Base-by-base conservation (phyloP, 1,284 basidiomycete species). In the Leccinum variabile region DNA sequence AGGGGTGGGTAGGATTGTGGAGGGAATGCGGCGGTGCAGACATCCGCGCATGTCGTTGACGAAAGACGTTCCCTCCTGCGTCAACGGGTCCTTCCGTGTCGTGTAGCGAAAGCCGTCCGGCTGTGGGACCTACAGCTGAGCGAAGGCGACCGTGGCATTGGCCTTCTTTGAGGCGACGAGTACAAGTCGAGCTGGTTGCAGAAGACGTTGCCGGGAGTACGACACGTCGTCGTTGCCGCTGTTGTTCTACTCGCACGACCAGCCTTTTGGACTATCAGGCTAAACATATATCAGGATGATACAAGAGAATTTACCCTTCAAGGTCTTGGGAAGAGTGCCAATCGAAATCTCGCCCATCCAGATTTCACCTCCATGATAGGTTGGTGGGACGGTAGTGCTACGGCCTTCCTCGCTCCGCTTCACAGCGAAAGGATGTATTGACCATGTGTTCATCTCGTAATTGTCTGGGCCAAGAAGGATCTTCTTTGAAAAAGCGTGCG, bases 141-240 rank as follows among this genome's bases (percentile, higher is more conserved):
- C 75, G 2, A 80, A 75, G 5, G 84, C 82, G 9, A 81, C 67
- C 16, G 82, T 84, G 3, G 86, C 82, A 70, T 80, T 79, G 55
- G 73, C 75, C 62, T 70, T 79, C 77, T 81, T 84, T 62, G 87
- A 80, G 86, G 84, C 3, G 85, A 81, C 8, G 87, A 86, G 72
- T 86, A 88, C 37, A 56, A 87, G 80, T 65, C 87, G 85, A 56
- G 86, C 85, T 60, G 88, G 87, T 53, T 87, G 82, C 46, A 86
- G 87, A 64, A 90, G 84, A 66, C 78, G 72, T 74, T 89, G 86
- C 33, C 89, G 81, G 70, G 88, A 79, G 75, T 75, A 88, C 76
- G 82, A 82, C 80, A 85, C 68, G 8, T 61, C 44, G 65, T 62
- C 56, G 65, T 58, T 7, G 16, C 64, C 70, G 60, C 59, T 25